These are phyloP conservation scores for Colletotrichum chlorophyti DNA, from an alignment of 2,329 filamentous ascomycete genomes.

Conservation along the genomic window DNA sequence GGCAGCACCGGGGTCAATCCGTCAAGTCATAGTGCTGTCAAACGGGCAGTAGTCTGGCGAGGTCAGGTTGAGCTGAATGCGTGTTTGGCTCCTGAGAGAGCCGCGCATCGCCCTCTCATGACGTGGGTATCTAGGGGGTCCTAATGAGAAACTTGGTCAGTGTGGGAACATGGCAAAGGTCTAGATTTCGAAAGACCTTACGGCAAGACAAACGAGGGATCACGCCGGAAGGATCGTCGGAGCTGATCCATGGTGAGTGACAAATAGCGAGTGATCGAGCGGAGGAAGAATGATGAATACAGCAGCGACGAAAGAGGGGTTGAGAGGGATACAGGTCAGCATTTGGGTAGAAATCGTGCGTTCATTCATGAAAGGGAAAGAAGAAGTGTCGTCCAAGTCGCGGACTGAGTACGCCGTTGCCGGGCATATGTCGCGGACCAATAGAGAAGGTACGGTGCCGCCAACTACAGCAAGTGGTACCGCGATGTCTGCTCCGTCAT, in stretches of 20 bases:
- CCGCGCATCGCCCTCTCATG: neutral
- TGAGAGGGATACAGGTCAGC: too few relatives aligned
- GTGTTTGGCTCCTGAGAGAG: neutral
- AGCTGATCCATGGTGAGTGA: neutral
- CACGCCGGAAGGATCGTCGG: slow-evolving; percentile 5
- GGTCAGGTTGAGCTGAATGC: neutral
- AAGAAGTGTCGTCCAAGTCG: too few relatives aligned
- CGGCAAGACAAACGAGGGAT: slow-evolving; percentile 1
- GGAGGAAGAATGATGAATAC: neutral
- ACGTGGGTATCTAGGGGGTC: slow-evolving; percentile 11
- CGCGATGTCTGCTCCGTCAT: too few relatives aligned
- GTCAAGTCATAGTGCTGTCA: neutral
- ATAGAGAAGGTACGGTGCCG: too few relatives aligned
- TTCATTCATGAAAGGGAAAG: too few relatives aligned
- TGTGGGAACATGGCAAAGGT: slow-evolving; percentile 18
- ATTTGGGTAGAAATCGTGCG: too few relatives aligned
- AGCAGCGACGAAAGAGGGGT: neutral
- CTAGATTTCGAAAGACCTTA: slow-evolving; percentile 10
- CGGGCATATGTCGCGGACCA: too few relatives aligned
- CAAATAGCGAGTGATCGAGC: neutral
- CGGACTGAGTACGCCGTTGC: too few relatives aligned
- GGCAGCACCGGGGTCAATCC: neutral
- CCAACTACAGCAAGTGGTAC: too few relatives aligned
- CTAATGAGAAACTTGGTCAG: slow-evolving; percentile 18
- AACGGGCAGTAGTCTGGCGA: neutral